These are phyloP conservation scores for Solanum lycopersicoides DNA, from an alignment of 257 asterid genomes.

Conservation along the genomic window DNA sequence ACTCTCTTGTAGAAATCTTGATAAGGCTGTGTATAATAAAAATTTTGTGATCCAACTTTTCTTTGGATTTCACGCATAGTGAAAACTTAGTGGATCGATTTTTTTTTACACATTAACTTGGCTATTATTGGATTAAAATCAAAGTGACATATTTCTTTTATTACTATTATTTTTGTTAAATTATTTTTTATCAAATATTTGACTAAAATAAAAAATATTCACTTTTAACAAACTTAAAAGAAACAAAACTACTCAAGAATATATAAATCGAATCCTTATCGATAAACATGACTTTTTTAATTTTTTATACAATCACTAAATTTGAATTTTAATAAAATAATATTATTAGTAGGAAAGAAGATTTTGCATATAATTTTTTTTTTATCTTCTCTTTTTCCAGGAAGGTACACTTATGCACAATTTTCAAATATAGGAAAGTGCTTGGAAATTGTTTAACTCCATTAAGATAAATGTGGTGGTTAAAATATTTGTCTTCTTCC, in stretches of 20 bases:
- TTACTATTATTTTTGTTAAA: neutral
- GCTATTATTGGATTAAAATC: neutral
- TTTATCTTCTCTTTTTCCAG: neutral
- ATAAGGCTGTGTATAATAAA: no score
- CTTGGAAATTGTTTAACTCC: neutral
- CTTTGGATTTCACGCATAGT: fast-evolving
- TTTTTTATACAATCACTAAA: neutral
- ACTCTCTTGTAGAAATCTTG: no score
- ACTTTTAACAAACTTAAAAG: neutral
- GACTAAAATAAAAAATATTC: neutral
- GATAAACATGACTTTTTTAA: neutral
- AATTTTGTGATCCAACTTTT: no score
- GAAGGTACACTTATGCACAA: neutral
- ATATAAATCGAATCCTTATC: neutral
- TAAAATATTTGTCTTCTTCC: neutral
- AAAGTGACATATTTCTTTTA: neutral
- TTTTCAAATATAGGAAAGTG: neutral
- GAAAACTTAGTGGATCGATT: fast-evolving
- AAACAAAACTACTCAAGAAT: neutral
- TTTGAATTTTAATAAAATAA: neutral
- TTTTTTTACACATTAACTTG: neutral
- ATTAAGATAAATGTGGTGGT: neutral
- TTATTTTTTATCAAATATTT: neutral
- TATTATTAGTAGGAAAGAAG: neutral
- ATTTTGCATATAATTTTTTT: neutral